Evolutionary conservation across 1,284 basidiomycete species (phyloP).

Genomic region (Mrakiaceae sp.): DNA sequence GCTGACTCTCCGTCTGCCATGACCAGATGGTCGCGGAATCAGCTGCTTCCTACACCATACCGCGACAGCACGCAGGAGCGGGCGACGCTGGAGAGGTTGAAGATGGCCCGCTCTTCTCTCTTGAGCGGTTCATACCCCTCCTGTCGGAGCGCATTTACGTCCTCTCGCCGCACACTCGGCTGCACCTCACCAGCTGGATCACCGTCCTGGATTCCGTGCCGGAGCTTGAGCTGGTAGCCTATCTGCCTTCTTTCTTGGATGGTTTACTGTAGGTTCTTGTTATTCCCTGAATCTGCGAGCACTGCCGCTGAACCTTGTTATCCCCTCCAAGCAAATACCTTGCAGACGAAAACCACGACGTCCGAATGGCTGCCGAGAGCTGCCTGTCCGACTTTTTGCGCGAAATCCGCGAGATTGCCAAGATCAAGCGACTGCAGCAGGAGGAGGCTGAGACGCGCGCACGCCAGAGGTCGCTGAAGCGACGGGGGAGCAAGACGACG

Average conservation of each 20-base stretch:
- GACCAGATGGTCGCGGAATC: conserved; percentile 77
- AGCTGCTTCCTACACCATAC: conserved; percentile 86
- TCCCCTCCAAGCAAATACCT: conserved; percentile 64
- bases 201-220: conserved; percentile 92
- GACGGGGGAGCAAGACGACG: conserved; percentile 30
- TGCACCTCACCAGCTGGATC: conserved; percentile 94
- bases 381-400: conserved; percentile 83
- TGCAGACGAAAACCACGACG: conserved; percentile 88
- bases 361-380: conserved; percentile 81
- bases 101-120: conserved; percentile 50
- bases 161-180: conserved; percentile 87
- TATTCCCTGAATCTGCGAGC: conserved; percentile 7
- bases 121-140: conserved; percentile 88
- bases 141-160: conserved; percentile 89
- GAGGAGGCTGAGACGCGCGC: conserved; percentile 5
- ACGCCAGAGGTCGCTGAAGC: conserved; percentile 17
- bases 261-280: conserved; percentile 65
- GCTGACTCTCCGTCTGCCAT: neutral
- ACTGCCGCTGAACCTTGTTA: conserved; percentile 16
- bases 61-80: conserved; percentile 40
- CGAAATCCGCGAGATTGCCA: conserved; percentile 78
- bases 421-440: conserved; percentile 52
- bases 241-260: conserved; percentile 88
- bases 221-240: conserved; percentile 86
- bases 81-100: too few species aligned